Conservation (phyloP, 768 basidiomycete species). For the Rhodotorula diobovata region DNA sequence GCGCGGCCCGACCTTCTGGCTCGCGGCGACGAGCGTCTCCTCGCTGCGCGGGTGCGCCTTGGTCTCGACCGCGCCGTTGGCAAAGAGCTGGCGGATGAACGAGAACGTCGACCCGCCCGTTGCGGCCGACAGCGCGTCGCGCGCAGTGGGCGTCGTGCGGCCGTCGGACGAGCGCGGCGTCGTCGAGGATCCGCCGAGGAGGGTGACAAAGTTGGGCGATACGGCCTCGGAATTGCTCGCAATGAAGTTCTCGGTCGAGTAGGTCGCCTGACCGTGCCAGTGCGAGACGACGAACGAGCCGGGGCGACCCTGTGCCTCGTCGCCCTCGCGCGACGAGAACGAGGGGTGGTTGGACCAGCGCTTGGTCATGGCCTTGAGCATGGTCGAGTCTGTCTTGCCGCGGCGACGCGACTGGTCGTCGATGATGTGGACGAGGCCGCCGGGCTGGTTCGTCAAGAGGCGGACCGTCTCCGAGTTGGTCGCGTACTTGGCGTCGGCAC, state of each 20-base stretch:
- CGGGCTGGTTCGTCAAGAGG: conserved; percentile 75
- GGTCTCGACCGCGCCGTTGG: conserved; percentile 79
- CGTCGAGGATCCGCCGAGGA: conserved; percentile 61
- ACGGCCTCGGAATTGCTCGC: conserved; percentile 81
- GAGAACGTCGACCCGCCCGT: conserved; percentile 78
- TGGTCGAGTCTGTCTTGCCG: conserved; percentile 87
- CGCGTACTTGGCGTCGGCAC: conserved; percentile 64
- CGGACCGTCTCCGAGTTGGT: conserved; percentile 87
- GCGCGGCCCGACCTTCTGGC: conserved; percentile 90
- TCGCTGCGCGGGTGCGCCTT: conserved; percentile 87
- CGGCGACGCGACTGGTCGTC: conserved; percentile 85
- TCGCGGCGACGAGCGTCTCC: conserved; percentile 90
- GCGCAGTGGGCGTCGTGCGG: conserved; percentile 28
- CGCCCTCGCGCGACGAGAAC: conserved; percentile 53
- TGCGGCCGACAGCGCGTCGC: conserved; percentile 60
- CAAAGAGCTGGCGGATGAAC: conserved; percentile 86
- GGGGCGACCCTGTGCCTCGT: conserved; percentile 53
- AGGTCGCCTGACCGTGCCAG: conserved; percentile 83
- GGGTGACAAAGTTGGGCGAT: conserved; percentile 85
- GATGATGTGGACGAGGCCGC: conserved; percentile 93
- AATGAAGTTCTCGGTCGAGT: conserved; percentile 84
- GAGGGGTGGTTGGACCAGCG: conserved; percentile 89
- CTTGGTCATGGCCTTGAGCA: conserved; percentile 91
- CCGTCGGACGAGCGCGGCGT: conserved; percentile 7
- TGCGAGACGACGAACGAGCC: conserved; percentile 90